phyloP scores from a whole-genome alignment of 495 filamentous ascomycete species.

The Geoglossum glabrum region DNA sequence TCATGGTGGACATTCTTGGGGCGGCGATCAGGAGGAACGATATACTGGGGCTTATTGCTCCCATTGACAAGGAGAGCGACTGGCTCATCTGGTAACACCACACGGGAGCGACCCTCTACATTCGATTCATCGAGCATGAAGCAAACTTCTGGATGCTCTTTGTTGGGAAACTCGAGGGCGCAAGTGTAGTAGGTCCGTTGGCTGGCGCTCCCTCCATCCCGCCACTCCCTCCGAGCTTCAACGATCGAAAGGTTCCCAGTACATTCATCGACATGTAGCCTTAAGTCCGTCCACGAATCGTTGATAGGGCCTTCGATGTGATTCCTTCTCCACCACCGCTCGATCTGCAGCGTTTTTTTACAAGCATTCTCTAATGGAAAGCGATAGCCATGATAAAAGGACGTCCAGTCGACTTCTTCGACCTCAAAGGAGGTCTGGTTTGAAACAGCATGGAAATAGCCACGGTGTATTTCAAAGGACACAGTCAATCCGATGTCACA shows the following conservation, averaged over 20 bases:
- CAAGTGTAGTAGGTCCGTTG: conserved; percentile 50
- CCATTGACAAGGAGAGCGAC: neutral
- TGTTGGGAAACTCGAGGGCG: conserved; percentile 29
- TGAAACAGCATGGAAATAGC: conserved; percentile 52
- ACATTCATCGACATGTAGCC: conserved; percentile 39
- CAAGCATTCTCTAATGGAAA: conserved; percentile 26
- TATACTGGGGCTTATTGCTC: neutral
- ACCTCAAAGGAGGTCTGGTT: conserved; percentile 42
- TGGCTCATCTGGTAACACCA: neutral
- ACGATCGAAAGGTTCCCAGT: conserved; percentile 39
- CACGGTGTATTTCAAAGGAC: conserved; percentile 50
- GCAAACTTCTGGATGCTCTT: conserved; percentile 9
- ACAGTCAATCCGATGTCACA: conserved; percentile 45
- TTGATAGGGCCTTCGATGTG: conserved; percentile 59
- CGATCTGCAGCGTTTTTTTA: conserved; percentile 17
- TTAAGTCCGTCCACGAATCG: conserved; percentile 53
- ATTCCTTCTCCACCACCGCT: conserved; percentile 41
- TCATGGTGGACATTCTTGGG: conserved; percentile 24
- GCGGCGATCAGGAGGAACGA: conserved; percentile 5
- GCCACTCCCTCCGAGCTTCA: conserved; percentile 57
- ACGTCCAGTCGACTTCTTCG: conserved; percentile 46
- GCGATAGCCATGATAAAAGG: conserved; percentile 50
- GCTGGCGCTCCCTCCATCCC: conserved; percentile 34
- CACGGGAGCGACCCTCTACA: neutral
- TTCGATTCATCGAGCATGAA: conserved; percentile 14